Evolutionary conservation across 164 flowering plant genomes (phyloP).

Genomic region (Hamamelis virginiana): DNA sequence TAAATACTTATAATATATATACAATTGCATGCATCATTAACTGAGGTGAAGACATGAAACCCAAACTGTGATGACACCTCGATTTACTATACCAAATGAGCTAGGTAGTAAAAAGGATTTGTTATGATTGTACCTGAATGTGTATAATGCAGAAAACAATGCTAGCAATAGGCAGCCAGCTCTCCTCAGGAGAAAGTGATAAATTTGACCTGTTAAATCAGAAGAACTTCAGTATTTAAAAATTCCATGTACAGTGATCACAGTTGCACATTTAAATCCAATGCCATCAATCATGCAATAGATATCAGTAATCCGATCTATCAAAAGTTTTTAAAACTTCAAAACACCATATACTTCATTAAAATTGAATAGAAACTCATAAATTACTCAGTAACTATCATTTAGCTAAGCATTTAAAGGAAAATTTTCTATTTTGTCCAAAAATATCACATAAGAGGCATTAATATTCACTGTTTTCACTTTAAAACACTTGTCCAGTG

Average conservation of each 20-base stretch:
- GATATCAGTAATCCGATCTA: background rate
- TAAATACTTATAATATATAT: no score
- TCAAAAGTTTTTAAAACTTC: background rate
- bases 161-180: constrained; percentile 95
- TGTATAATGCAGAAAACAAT: constrained; percentile 78
- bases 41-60: background rate
- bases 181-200: constrained; percentile 87
- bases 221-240: background rate
- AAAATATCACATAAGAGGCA: no score
- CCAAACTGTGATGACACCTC: background rate
- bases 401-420: background rate
- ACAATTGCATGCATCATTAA: background rate
- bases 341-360: background rate
- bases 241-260: background rate
- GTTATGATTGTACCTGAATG: constrained; percentile 53
- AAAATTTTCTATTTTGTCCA: background rate
- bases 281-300: background rate
- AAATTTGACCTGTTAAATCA: constrained; percentile 63
- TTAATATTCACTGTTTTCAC: no score
- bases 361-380: background rate
- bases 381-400: background rate
- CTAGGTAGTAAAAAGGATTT: background rate
- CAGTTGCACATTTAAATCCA: background rate
- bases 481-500: background rate
- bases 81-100: background rate